Evolutionary conservation across 768 basidiomycete genomes (phyloP).

Genomic region (Suillus subalutaceus): DNA sequence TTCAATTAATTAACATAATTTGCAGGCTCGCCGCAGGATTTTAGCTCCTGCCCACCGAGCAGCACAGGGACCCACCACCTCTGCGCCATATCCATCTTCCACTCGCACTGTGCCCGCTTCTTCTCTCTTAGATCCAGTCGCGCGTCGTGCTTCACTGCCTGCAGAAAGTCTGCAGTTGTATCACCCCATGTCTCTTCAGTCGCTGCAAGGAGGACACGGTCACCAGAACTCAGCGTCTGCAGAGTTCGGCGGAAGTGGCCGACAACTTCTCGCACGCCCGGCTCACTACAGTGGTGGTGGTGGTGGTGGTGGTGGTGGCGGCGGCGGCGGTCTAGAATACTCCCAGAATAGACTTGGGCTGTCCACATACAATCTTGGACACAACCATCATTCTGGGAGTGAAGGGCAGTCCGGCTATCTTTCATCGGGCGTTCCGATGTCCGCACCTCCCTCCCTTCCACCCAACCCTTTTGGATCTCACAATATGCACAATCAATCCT

Average conservation of each 20-base stretch:
- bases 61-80: conserved; percentile 76
- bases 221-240: conserved; percentile 35
- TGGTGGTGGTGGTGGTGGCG: conserved; percentile 14
- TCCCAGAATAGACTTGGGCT: conserved; percentile 41
- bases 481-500: conserved; percentile 26
- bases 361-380: conserved; percentile 38
- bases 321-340: conserved; percentile 25
- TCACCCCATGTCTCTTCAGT: conserved; percentile 78
- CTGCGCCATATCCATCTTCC: conserved; percentile 65
- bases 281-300: conserved; percentile 31
- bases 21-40: conserved; percentile 78
- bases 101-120: conserved; percentile 34
- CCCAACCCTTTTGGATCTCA: conserved; percentile 37
- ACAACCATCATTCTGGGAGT: conserved; percentile 46
- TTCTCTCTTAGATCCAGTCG: conserved; percentile 39
- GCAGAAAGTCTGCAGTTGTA: conserved; percentile 74
- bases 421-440: conserved; percentile 48
- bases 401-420: conserved; percentile 31
- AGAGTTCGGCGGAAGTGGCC: conserved; percentile 46
- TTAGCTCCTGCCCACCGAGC: conserved; percentile 81
- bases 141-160: conserved; percentile 68
- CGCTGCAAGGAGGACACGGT: conserved; percentile 38
- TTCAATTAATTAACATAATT: conserved; percentile 18
- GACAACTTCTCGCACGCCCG: conserved; percentile 47
- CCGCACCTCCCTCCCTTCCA: conserved; percentile 53